Evolutionary conservation across 73 alveolate species (phyloP).

Genomic region (Paramecium sonneborni): DNA sequence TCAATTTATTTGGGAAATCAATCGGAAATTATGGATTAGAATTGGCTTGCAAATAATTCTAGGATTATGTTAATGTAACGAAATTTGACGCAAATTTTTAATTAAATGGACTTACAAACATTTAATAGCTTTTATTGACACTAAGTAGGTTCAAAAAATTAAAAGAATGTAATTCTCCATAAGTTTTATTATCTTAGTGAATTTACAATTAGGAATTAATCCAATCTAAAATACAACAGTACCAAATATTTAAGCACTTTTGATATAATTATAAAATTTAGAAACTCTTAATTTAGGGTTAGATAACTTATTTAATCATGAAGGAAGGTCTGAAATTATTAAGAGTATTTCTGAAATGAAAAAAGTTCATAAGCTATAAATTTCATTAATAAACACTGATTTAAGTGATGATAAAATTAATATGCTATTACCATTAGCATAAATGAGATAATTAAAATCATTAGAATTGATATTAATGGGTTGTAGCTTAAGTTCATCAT

Average conservation of each 20-base stretch:
- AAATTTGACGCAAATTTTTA: background rate
- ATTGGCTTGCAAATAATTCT: background rate
- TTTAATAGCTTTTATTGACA: background rate
- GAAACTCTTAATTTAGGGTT: background rate
- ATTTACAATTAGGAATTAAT: slow-evolving; percentile 3
- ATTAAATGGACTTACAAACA: background rate
- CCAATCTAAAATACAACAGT: background rate
- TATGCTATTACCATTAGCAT: background rate
- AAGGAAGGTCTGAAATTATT: background rate
- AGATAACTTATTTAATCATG: background rate
- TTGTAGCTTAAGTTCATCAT: background rate
- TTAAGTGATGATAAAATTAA: background rate
- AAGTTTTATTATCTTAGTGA: background rate
- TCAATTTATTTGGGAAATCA: background rate
- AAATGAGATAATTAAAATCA: background rate
- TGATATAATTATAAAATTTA: background rate
- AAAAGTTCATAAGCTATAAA: background rate
- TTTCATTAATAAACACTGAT: slow-evolving; percentile 25
- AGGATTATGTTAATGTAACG: background rate
- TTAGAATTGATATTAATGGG: slow-evolving; percentile 9
- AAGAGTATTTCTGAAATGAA: background rate
- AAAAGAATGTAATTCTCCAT: background rate
- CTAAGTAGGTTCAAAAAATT: background rate
- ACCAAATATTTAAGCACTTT: background rate
- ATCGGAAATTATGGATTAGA: slow-evolving; percentile 10